These are phyloP conservation scores for Dictyostelium capitatum DNA, from an alignment of 78 protist species.

Conservation along the genomic window DNA sequence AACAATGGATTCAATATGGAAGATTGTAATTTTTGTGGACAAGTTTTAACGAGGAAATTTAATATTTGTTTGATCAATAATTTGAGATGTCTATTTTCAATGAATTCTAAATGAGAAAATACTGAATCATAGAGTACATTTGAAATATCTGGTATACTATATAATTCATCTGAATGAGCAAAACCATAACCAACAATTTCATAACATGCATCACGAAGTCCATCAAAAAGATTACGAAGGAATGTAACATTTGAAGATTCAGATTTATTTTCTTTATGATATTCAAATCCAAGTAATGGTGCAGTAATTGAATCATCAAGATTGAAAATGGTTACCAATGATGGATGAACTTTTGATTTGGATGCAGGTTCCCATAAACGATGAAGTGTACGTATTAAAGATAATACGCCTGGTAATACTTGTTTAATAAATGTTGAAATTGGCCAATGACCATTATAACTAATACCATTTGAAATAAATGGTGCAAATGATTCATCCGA, in stretches of 20 bases:
- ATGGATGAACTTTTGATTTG: not conserved
- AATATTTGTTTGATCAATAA: conserved; percentile 17
- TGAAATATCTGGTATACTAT: conserved; percentile 1
- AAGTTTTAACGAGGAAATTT: not conserved
- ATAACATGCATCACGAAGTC: conserved; percentile 47
- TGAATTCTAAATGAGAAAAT: conserved; percentile 54
- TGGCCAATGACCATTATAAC: conserved; percentile 61
- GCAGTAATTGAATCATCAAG: conserved; percentile 51
- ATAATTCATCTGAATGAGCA: conserved; percentile 66
- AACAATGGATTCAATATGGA: conserved; percentile 15
- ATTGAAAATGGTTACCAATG: conserved; percentile 1
- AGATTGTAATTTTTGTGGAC: conserved; percentile 28
- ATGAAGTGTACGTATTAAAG: conserved; percentile 29
- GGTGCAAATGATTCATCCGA: conserved; percentile 22
- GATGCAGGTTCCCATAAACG: conserved; percentile 43
- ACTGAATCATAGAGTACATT: conserved; percentile 38
- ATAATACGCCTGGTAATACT: conserved; percentile 30
- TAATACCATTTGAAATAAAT: conserved; percentile 71
- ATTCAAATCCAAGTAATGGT: conserved; percentile 65
- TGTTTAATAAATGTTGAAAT: conserved; percentile 39
- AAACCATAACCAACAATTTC: conserved; percentile 73
- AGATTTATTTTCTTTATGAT: conserved; percentile 38
- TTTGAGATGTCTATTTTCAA: conserved; percentile 69
- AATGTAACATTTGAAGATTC: conserved; percentile 50
- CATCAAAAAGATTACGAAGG: conserved; percentile 41